Percentiles rank a stretch among this genome's conserved stretches.
Conservation (phyloP, 2,329 filamentous ascomycete species). For the Pseudonectria foliicola region DNA sequence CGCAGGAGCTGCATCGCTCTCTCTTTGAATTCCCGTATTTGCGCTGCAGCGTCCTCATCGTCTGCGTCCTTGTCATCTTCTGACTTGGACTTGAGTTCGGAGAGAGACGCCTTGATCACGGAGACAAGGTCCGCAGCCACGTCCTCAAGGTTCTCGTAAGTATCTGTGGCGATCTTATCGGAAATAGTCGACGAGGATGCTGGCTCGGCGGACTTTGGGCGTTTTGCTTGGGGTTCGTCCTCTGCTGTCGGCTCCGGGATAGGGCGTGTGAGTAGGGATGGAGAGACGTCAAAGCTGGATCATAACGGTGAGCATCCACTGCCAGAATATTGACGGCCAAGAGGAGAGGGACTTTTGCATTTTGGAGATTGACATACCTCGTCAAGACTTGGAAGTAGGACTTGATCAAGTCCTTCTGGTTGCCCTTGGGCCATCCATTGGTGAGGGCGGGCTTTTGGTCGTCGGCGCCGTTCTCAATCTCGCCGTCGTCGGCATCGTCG, state of each 20-base stretch:
- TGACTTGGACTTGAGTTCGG: slow-evolving; percentile 35
- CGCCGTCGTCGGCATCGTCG: slow-evolving; percentile 38
- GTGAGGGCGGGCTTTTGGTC: slow-evolving; percentile 18
- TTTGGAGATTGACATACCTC: slow-evolving; percentile 25
- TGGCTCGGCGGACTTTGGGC: slow-evolving; percentile 48
- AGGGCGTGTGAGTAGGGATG: slow-evolving; percentile 48
- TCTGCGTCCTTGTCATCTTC: slow-evolving; percentile 21
- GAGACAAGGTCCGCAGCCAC: slow-evolving; percentile 51
- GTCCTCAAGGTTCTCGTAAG: slow-evolving; percentile 57
- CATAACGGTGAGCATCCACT: slow-evolving; percentile 22
- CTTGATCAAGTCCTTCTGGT: slow-evolving; percentile 31
- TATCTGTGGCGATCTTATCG: slow-evolving; percentile 45
- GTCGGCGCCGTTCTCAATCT: slow-evolving; percentile 23
- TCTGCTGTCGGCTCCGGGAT: slow-evolving; percentile 36
- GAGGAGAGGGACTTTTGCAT: slow-evolving; percentile 1
- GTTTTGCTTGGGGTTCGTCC: slow-evolving; percentile 51
- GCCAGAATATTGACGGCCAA: background rate
- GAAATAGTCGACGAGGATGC: slow-evolving; percentile 37
- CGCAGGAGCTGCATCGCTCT: slow-evolving; percentile 56
- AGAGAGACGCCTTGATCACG: slow-evolving; percentile 40
- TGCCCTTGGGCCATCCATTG: slow-evolving; percentile 19
- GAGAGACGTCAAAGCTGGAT: slow-evolving; percentile 45
- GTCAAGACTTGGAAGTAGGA: slow-evolving; percentile 31
- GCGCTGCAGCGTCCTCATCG: slow-evolving; percentile 32
- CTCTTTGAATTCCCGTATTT: slow-evolving; percentile 52